Conservation (phyloP, 805 yeast species). For the Metschnikowia chrysomelidarum region DNA sequence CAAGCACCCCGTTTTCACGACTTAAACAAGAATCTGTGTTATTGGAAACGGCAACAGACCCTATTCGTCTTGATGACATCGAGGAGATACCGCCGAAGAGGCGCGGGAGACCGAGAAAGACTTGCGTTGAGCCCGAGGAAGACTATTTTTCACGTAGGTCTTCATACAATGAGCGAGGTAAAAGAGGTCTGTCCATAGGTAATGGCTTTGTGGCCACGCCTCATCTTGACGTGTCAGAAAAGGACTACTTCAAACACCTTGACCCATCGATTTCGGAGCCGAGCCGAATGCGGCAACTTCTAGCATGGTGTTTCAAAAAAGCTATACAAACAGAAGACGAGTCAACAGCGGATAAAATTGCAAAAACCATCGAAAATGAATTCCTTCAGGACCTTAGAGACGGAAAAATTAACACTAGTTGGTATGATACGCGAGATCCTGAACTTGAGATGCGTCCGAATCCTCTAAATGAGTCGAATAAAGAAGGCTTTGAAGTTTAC, state of each 20-base stretch:
- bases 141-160: conserved; percentile 26
- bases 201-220: conserved; percentile 70
- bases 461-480: conserved; percentile 55
- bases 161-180: conserved; percentile 61
- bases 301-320: conserved; percentile 66
- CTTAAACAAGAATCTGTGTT: conserved; percentile 15
- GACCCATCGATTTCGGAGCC: conserved; percentile 67
- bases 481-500: conserved; percentile 45
- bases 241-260: conserved; percentile 59
- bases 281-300: conserved; percentile 64
- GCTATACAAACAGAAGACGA: conserved; percentile 39
- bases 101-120: conserved; percentile 4
- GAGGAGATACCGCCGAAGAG: conserved; percentile 7
- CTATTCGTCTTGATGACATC: conserved; percentile 13
- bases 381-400: conserved; percentile 55
- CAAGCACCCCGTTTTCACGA: conserved; percentile 18
- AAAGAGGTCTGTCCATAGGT: conserved; percentile 70
- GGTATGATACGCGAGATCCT: conserved; percentile 48
- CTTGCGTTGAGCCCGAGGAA: conserved; percentile 8
- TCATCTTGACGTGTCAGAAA: conserved; percentile 54
- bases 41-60: conserved; percentile 5
- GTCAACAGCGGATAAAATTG: conserved; percentile 47
- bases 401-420: conserved; percentile 61
- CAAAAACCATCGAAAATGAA: conserved; percentile 65
- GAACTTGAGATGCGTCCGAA: conserved; percentile 48